Percentiles rank a stretch among this genome's conserved stretches.
These are phyloP conservation scores for Ascochyta viciae-villosae DNA, from an alignment of 2,329 filamentous ascomycete species.

Conservation along the genomic window DNA sequence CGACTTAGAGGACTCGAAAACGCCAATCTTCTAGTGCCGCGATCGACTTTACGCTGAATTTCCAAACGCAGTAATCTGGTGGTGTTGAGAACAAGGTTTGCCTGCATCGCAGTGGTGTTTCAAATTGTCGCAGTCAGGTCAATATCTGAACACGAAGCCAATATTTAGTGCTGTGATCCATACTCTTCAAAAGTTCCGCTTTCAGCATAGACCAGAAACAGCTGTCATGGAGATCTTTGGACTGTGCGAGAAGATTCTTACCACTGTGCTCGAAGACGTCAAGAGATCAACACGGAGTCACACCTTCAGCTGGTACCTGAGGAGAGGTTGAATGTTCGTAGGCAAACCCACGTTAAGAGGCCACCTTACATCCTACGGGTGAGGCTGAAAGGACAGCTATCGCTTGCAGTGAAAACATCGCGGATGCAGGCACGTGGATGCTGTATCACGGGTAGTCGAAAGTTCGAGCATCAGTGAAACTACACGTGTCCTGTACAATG, in stretches of 20 bases:
- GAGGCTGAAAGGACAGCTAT: constrained; percentile 14
- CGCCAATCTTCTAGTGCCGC: constrained; percentile 32
- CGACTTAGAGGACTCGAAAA: constrained; percentile 14
- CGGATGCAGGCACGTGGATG: constrained; percentile 16
- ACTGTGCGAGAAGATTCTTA: no score
- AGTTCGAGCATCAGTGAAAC: constrained; percentile 26
- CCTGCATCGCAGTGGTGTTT: constrained; percentile 4
- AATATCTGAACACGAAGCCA: constrained; percentile 5
- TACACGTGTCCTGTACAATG: constrained; percentile 43
- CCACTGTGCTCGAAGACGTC: no score
- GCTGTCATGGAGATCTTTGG: neutral
- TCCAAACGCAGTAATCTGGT: constrained; percentile 4
- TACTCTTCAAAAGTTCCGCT: constrained; percentile 3
- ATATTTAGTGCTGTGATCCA: constrained; percentile 17
- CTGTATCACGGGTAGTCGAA: constrained; percentile 23
- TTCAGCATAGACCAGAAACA: constrained; percentile 2
- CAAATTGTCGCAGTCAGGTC: constrained; percentile 1
- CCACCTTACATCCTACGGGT: constrained; percentile 18
- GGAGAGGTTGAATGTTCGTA: neutral
- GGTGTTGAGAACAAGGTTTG: neutral
- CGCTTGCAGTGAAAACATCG: neutral
- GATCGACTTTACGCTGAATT: constrained; percentile 14
- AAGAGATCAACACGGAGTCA: no score
- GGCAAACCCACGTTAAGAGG: neutral
- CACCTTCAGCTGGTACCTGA: neutral